Conservation (phyloP, 345 rosid genomes). For the Conringia planisiliqua region DNA sequence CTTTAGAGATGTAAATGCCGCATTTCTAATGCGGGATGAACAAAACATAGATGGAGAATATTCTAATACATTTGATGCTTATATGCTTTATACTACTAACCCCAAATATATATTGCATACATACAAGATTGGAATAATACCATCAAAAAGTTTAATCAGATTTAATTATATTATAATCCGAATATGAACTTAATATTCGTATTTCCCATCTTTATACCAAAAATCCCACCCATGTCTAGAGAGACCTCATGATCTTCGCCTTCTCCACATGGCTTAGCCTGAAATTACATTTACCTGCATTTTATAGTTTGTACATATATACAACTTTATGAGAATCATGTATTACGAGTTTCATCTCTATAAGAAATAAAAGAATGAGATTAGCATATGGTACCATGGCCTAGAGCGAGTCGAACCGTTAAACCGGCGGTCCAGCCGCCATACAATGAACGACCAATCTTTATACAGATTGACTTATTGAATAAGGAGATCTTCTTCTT, state of each 20-base stretch:
- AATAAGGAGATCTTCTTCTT: background rate
- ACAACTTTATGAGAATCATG: background rate
- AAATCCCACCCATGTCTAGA: constrained; percentile 9
- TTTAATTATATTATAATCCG: background rate
- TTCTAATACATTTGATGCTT: background rate
- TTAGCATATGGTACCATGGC: constrained; percentile 13
- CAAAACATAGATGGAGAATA: constrained; percentile 1
- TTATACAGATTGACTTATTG: background rate
- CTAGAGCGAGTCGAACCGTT: background rate
- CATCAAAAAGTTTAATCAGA: background rate
- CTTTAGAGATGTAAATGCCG: background rate
- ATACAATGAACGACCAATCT: background rate
- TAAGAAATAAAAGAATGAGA: background rate
- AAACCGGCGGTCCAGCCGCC: background rate
- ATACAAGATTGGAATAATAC: background rate
- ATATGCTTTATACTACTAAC: background rate
- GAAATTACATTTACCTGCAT: background rate
- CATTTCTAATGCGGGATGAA: constrained; percentile 9
- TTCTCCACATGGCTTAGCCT: constrained; percentile 9
- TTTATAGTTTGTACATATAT: background rate
- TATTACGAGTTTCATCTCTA: background rate
- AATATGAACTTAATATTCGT: background rate
- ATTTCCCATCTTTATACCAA: constrained; percentile 4
- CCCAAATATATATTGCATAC: background rate
- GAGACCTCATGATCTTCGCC: constrained; percentile 1